A percentile compares a stretch with the other conserved stretches of the same genome.
Evolutionary conservation across 225 moss, liverwort and hornwort species (phyloP).

Genomic region (Polytrichum formosum): DNA sequence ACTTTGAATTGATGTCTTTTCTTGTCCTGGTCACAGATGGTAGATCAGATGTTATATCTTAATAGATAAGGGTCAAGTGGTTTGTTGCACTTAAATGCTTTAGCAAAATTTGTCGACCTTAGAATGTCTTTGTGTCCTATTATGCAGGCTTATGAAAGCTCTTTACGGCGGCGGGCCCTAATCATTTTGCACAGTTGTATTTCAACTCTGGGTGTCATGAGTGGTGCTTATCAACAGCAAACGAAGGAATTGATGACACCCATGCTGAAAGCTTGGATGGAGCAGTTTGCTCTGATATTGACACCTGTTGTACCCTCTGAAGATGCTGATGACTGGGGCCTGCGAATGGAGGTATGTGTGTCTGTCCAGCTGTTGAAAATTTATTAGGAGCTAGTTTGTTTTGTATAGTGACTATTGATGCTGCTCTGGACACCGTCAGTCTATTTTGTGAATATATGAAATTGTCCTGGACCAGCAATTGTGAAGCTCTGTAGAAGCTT

Average conservation of each 20-base stretch:
- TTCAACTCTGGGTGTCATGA: constrained; percentile 92
- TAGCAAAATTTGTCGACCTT: no score
- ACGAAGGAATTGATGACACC: constrained; percentile 79
- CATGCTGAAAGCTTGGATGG: constrained; percentile 87
- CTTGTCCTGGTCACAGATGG: no score
- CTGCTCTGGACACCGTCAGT: no score
- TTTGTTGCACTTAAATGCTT: no score
- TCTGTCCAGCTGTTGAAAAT: not conserved
- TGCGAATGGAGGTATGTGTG: constrained; percentile 75
- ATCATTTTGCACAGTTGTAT: constrained; percentile 85
- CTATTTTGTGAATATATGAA: no score
- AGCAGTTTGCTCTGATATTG: constrained; percentile 73
- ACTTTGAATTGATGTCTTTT: no score
- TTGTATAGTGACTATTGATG: no score
- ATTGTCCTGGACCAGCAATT: no score
- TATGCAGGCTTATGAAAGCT: constrained; percentile 72
- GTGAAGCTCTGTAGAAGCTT: no score
- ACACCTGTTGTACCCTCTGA: constrained; percentile 72
- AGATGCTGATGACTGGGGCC: constrained; percentile 85
- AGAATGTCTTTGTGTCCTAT: not conserved
- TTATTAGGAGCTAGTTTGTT: not conserved
- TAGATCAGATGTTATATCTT: no score
- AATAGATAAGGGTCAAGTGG: no score
- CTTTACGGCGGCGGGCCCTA: constrained; percentile 81
- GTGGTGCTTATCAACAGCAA: constrained; percentile 78